phyloP scores from a whole-genome alignment of 2,329 filamentous ascomycete genomes.

The Botrytis hyacinthi region DNA sequence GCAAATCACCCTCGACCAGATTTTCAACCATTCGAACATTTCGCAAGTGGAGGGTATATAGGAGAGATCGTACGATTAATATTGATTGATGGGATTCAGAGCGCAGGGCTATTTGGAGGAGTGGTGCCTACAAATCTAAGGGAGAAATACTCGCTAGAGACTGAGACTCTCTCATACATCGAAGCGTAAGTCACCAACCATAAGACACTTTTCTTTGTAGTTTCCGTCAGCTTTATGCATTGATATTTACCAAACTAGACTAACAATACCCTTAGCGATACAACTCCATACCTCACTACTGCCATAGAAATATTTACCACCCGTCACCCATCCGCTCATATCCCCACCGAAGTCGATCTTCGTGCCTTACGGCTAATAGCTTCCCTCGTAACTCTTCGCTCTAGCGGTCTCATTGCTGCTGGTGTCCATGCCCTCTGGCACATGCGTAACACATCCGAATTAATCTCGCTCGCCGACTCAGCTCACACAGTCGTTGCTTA shows the following conservation, averaged over 20 bases:
- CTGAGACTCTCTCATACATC: conserved; percentile 54
- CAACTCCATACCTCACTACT: conserved; percentile 27
- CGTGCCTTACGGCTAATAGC: conserved; percentile 52
- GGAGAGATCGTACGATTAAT: conserved; percentile 62
- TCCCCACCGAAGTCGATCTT: conserved; percentile 50
- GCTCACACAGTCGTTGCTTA: conserved; percentile 65
- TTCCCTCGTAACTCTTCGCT: conserved; percentile 55
- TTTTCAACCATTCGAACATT: conserved; percentile 61
- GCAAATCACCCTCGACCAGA: conserved; percentile 53
- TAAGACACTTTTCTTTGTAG: neutral
- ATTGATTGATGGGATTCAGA: conserved; percentile 57
- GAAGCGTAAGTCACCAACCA: conserved; percentile 49
- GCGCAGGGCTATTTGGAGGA: conserved; percentile 55
- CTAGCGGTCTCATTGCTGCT: conserved; percentile 57
- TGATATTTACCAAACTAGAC: conserved; percentile 6
- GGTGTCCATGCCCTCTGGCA: conserved; percentile 60
- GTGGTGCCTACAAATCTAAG: conserved; percentile 53
- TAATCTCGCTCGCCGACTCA: conserved; percentile 36
- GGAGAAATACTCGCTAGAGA: conserved; percentile 56
- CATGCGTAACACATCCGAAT: conserved; percentile 45
- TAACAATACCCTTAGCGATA: conserved; percentile 23
- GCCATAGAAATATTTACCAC: conserved; percentile 50
- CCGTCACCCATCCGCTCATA: conserved; percentile 47
- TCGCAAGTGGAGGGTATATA: conserved; percentile 64
- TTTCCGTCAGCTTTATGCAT: neutral